Percentiles rank a stretch among this genome's conserved stretches.
phyloP scores from a whole-genome alignment of 208 protist genomes.

The Acanthamoeba castellanii region DNA sequence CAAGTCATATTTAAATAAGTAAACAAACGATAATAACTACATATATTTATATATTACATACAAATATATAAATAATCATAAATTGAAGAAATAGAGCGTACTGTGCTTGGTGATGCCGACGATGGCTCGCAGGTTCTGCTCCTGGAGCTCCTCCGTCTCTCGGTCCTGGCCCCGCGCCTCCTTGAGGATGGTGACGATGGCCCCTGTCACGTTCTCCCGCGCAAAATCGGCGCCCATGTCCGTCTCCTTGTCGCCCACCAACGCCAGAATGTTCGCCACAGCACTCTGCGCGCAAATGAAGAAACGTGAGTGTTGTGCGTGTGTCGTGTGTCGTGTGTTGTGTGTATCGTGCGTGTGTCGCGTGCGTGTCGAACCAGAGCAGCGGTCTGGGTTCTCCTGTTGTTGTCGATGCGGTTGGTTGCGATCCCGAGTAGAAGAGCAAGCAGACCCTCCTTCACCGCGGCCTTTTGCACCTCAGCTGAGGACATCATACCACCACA shows the following conservation, averaged over 20 bases:
- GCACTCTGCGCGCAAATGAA: not conserved
- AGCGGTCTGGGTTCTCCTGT: not conserved
- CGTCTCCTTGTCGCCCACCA: slow-evolving; percentile 8
- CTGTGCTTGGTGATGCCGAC: slow-evolving; percentile 15
- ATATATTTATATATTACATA: too few species aligned
- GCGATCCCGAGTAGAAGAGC: not conserved
- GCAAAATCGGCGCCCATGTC: not conserved
- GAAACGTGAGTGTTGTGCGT: too few species aligned
- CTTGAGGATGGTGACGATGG: not conserved
- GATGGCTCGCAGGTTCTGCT: slow-evolving; percentile 14
- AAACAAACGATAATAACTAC: too few species aligned
- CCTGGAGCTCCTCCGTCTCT: not conserved
- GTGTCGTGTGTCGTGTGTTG: not conserved
- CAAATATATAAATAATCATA: not conserved
- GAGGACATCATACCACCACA: too few species aligned
- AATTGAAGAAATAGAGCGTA: not conserved
- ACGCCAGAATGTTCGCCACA: not conserved
- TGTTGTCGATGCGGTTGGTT: not conserved
- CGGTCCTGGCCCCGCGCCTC: not conserved
- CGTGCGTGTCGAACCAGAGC: not conserved
- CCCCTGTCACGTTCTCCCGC: slow-evolving; percentile 10
- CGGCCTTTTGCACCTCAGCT: not conserved
- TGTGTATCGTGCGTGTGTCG: not conserved
- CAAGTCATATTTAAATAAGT: not conserved
- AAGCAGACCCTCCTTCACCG: not conserved